Evolutionary conservation across 768 basidiomycete species (phyloP).

Genomic region (Leucosporidium scottii): DNA sequence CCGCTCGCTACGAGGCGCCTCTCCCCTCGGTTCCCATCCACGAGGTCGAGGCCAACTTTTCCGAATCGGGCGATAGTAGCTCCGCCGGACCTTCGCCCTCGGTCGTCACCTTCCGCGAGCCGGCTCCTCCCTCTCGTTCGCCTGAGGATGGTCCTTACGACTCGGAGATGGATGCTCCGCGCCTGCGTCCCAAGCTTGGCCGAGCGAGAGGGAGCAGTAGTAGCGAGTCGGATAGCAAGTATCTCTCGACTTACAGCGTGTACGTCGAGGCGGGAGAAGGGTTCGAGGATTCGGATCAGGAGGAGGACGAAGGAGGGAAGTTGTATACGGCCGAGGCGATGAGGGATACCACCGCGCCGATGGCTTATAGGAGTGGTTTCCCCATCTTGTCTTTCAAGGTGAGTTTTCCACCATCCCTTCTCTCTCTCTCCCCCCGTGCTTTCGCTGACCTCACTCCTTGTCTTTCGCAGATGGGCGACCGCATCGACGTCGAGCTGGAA

Average conservation of each 20-base stretch:
- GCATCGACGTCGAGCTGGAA: slow-evolving; percentile 25
- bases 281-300: not conserved
- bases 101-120: slow-evolving; percentile 12
- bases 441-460: too few relatives aligned
- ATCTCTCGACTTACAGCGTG: too few relatives aligned
- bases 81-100: slow-evolving; percentile 2
- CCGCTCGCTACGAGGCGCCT: too few relatives aligned
- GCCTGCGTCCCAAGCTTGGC: too few relatives aligned
- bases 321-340: slow-evolving; percentile 31
- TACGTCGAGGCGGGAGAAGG: slow-evolving; percentile 7
- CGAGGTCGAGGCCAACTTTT: not conserved
- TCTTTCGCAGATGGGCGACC: slow-evolving; percentile 1
- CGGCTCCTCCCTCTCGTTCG: not conserved
- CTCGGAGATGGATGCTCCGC: too few relatives aligned
- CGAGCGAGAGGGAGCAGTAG: too few relatives aligned
- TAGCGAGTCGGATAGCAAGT: too few relatives aligned
- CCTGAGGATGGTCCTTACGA: too few relatives aligned
- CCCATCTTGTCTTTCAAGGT: slow-evolving; percentile 5
- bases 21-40: not conserved
- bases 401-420: not conserved
- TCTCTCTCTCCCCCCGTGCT: too few relatives aligned
- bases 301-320: not conserved
- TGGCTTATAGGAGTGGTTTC: slow-evolving; percentile 13
- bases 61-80: not conserved
- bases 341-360: slow-evolving; percentile 1